Base-by-base conservation (phyloP, 169 alveolate genomes). In the Eimeria zaria region DNA sequence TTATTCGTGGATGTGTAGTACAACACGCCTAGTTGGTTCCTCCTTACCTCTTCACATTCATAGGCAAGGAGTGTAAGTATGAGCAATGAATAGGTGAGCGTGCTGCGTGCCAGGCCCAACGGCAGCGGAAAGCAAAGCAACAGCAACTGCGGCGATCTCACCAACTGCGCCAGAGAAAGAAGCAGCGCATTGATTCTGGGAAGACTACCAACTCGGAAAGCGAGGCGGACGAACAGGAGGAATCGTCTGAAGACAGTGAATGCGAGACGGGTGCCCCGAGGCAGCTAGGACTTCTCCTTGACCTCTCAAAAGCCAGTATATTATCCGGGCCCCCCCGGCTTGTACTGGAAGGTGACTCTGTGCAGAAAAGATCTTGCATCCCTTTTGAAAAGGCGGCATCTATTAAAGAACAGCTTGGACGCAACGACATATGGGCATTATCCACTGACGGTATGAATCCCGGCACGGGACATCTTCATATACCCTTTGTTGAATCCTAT, bases 391-490 rank as follows among this genome's bases (percentile, higher is more conserved):
- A 53, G 33, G 74, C 74, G 41, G 36, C 76, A 33, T 30, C 74
- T 9, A 55, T 84, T 14, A 84, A 84, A 33, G 91, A 48, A n/a
- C 74, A 60, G 22, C 91, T 84, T 33, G 91, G 74, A 14, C 91
- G 91, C 91, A 84, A 84, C 76, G 91, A 84, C 76, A 84, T 84
- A 33, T 84, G 91, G 91, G 91, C 91, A 20, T 64, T 84, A 6
- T 36, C 76, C 58, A 53, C 76, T 60, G 91, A 55, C 55, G 91
- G 91, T 84, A 84, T 1, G 53, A 18, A 16, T 5, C 36, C 55
- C 20, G 53, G 30, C 83, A 3, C 53, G 83, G 0, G 3, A 24
- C 48, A 69, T 14, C 46, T 69, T 69, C 3, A 69, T 18, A 69
- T 18, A 14, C 0, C 27, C 55, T 18, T 11, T 33, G 27, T 67